phyloP scores from a whole-genome alignment of 2,329 filamentous ascomycete species.

The Taxawa tesnikishii region DNA sequence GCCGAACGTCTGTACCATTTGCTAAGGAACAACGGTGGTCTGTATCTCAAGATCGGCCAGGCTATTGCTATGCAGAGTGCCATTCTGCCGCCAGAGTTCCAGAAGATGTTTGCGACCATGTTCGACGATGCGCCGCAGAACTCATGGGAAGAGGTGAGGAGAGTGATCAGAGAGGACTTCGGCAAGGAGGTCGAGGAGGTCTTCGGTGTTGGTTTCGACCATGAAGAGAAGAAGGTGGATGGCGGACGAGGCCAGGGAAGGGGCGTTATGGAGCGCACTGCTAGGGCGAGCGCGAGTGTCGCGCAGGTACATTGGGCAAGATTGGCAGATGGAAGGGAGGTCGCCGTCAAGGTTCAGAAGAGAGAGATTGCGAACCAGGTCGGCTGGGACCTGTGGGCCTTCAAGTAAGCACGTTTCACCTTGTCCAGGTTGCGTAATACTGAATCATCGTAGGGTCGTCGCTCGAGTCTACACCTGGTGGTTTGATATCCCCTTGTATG shows the following conservation, averaged over 20 bases:
- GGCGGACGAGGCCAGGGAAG: slow-evolving; percentile 34
- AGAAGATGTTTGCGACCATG: slow-evolving; percentile 92
- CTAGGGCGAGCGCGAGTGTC: slow-evolving; percentile 74
- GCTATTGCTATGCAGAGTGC: slow-evolving; percentile 98
- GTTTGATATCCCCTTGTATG: slow-evolving; percentile 91
- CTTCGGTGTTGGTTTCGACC: slow-evolving; percentile 71
- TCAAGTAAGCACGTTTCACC: slow-evolving; percentile 48
- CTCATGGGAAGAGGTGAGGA: slow-evolving; percentile 71
- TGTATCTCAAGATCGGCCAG: slow-evolving; percentile 97
- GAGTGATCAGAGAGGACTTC: slow-evolving; percentile 80
- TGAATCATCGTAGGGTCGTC: slow-evolving; percentile 46
- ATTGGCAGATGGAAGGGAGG: slow-evolving; percentile 73
- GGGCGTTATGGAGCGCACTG: slow-evolving; percentile 59
- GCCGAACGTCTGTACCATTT: slow-evolving; percentile 74
- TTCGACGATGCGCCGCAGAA: slow-evolving; percentile 97
- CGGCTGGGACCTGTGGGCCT: slow-evolving; percentile 90
- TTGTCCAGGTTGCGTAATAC: not conserved
- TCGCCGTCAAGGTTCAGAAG: slow-evolving; percentile 95
- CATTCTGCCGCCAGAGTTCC: slow-evolving; percentile 84
- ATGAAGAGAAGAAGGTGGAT: slow-evolving; percentile 33
- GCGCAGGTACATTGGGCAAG: slow-evolving; percentile 95
- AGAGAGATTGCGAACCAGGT: slow-evolving; percentile 85
- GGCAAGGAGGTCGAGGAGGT: slow-evolving; percentile 74
- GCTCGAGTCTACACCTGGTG: slow-evolving; percentile 70
- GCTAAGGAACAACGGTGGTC: slow-evolving; percentile 72